Conservation (phyloP, 2,329 filamentous ascomycete species). For the Pezicula radicicola region DNA sequence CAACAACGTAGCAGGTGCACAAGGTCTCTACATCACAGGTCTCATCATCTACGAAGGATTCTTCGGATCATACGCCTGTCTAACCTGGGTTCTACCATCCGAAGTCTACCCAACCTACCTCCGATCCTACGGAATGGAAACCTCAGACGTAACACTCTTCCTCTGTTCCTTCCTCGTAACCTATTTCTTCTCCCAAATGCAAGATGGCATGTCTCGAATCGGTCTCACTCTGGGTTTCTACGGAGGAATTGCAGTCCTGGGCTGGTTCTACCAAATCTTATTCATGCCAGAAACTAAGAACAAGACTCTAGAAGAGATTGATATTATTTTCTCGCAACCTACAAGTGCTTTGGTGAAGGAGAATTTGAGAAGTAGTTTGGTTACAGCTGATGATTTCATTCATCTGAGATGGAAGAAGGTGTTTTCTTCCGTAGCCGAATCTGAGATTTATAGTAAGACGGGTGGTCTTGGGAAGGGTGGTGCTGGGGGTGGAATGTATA, state of each 20-base stretch:
- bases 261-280: slow-evolving; percentile 69
- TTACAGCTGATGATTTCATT: slow-evolving; percentile 23
- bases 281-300: slow-evolving; percentile 76
- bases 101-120: slow-evolving; percentile 74
- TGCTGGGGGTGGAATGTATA: slow-evolving; percentile 8
- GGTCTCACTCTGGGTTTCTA: slow-evolving; percentile 70
- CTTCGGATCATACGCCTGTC: slow-evolving; percentile 62
- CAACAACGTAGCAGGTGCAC: slow-evolving; percentile 42
- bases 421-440: slow-evolving; percentile 23
- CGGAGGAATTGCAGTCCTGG: slow-evolving; percentile 67
- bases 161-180: slow-evolving; percentile 70
- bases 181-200: slow-evolving; percentile 73
- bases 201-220: slow-evolving; percentile 61
- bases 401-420: slow-evolving; percentile 24
- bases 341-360: slow-evolving; percentile 59
- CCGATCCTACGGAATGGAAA: slow-evolving; percentile 71
- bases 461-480: slow-evolving; percentile 12
- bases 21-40: slow-evolving; percentile 65
- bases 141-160: slow-evolving; percentile 65
- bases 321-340: slow-evolving; percentile 61
- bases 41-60: slow-evolving; percentile 66
- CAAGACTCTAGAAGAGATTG: slow-evolving; percentile 67
- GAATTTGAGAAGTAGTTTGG: slow-evolving; percentile 42
- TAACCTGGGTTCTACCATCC: slow-evolving; percentile 64
- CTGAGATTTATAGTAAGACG: slow-evolving; percentile 24